Base-by-base conservation (phyloP, 768 basidiomycete species). In the Lyophyllum atratum region DNA sequence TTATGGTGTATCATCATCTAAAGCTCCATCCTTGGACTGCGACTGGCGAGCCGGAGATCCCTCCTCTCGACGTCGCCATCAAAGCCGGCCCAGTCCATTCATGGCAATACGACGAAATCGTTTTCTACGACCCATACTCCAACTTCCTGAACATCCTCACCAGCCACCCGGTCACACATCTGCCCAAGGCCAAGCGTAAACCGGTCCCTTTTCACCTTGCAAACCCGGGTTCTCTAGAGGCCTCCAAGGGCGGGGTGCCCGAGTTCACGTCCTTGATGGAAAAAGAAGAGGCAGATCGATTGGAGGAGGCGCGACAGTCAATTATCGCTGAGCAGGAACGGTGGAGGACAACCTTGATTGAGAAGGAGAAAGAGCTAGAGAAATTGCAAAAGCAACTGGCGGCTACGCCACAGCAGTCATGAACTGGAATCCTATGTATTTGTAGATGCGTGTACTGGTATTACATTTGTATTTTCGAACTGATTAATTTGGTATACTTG, bases 81-180 rank as follows among this genome's bases (percentile, higher is more conserved):
- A 86, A 85, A 65, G 66, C 80, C 25, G 89, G 87, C 0, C 90
- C 92, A 0, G 93, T 99, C 26, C 91, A 97, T 70, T 91, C 93
- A 0, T 99, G 96, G 95, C 96, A 98, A 66, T 98, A 98, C 74
- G 96, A 98, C 72, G 97, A 99, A 74, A 83, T 98, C 60, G 93
- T 98, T 50, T 98, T 99, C 74, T 84, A 87, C 67, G 96, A 98
- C 64, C 97, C 97, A 1, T 93, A 89, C 60, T 87, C 91, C 56
- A 80, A 86, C 34, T 95, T 98, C 74, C 82, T 97, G 59, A 85
- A 86, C 63, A 79, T 90, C 49, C 82, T 98, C 50, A 89, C 86
- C 0, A 74, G 80, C n/a, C 84, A 95, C 67, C 87, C 92, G 1
- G 94, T 95, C 0, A 95, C 90, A 0, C 86, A 86, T 3, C 76